Base-by-base conservation (phyloP, 2,329 filamentous ascomycete genomes). In the Fusarium dimerum region DNA sequence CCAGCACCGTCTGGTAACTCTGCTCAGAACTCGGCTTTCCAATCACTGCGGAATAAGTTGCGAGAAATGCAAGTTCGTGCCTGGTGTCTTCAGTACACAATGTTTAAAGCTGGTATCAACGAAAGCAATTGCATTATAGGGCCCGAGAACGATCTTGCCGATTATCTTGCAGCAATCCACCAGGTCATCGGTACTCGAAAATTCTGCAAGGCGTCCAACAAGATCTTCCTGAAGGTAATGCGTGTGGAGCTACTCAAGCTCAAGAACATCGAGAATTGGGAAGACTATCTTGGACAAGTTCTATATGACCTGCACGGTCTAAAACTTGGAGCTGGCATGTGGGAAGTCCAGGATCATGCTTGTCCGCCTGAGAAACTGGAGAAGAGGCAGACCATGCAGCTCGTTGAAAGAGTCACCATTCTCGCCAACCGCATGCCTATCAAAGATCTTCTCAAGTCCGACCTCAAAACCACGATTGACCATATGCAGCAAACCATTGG, bases 401-500 rank as follows among this genome's bases (percentile, higher is more conserved):
- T 97, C 44, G 84, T 96, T 11, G 89, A 96, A 56, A 89, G 92
- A 65, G 83, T 97, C 38, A 87, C 95, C 66, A 78, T 84, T 36
- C 85, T 97, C 52, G 90, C 90, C 2, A 87, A 87, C 45, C 86
- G 89, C 55, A 87, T 97, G 78, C 87, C 90, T 18, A 89, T 96
- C 76, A 96, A 93, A 65, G 94, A 97, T 60, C 75, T 97, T 16
- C 83, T 92, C 15, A 97, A 96, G 69, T 94, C 92, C 15, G 91
- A 97, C 50, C 78, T 99, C 48, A 95, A 93, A 68, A 84, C 81
- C 15, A 91, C 92, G 0, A 94, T 99, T 52, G 94, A 99, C 53
- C 92, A 92, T 61, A 90, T 99, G 73, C 92, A 97, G 68, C 86
- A 90, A 60, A 87, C 90, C 6, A 87, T 97, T 48, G 91, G 90